A percentile compares a stretch with the other conserved stretches of the same genome.
phyloP scores from a whole-genome alignment of 1,139 yeast species.

The Hyphopichia buzzinii region DNA sequence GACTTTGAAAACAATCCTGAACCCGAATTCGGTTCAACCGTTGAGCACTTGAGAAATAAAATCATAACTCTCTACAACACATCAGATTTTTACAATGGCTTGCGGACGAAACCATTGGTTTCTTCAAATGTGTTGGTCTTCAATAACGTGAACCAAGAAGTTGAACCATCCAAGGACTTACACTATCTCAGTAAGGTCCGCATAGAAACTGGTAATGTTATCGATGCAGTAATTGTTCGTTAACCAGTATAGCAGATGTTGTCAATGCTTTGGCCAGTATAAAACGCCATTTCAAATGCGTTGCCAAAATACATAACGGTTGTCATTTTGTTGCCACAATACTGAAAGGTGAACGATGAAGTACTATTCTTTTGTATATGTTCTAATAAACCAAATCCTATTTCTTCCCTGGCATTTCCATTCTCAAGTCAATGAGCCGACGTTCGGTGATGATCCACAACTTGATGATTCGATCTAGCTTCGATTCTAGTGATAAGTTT shows the following conservation, averaged over 20 bases:
- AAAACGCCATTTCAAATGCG: too few species aligned
- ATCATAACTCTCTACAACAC: conserved; percentile 51
- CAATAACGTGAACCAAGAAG: conserved; percentile 27
- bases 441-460: conserved; percentile 64
- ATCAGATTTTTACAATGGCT: conserved; percentile 41
- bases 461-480: conserved; percentile 53
- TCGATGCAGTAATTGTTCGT: conserved; percentile 43
- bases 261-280: too few species aligned
- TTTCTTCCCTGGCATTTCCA: not conserved
- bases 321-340: too few species aligned
- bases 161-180: conserved; percentile 30
- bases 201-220: conserved; percentile 66
- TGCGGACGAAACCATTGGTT: conserved; percentile 14
- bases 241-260: not conserved
- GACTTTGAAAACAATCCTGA: conserved; percentile 60
- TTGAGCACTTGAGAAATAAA: conserved; percentile 58
- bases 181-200: conserved; percentile 58
- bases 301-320: too few species aligned
- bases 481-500: conserved; percentile 39
- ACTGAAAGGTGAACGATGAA: too few species aligned
- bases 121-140: conserved; percentile 26
- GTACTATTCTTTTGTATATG: not conserved
- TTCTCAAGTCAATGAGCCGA: conserved; percentile 14
- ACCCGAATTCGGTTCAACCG: conserved; percentile 69
- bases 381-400: not conserved